These are phyloP conservation scores for Leccinum variicolor DNA, from an alignment of 768 basidiomycete species.

Conservation along the genomic window DNA sequence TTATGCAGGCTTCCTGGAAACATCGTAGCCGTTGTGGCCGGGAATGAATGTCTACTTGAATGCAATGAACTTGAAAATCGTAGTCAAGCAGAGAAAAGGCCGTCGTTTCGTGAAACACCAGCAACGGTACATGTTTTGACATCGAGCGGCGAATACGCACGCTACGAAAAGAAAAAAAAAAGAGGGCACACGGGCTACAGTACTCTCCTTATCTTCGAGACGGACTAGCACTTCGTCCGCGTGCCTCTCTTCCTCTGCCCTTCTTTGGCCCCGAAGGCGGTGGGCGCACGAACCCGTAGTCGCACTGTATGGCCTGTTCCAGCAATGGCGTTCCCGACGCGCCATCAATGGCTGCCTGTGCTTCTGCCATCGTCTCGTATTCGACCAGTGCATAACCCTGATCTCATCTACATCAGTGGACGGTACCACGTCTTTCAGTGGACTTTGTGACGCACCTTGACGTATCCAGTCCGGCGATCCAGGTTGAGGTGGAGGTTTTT, in stretches of 20 bases:
- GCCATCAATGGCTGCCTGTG: slow-evolving; percentile 89
- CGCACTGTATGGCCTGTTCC: slow-evolving; percentile 85
- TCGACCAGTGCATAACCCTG: slow-evolving; percentile 98
- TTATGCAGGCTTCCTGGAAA: slow-evolving; percentile 4
- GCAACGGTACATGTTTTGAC: slow-evolving; percentile 3
- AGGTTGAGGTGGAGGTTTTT: slow-evolving; percentile 97
- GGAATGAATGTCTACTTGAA: slow-evolving; percentile 9
- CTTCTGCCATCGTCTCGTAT: slow-evolving; percentile 93
- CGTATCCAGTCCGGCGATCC: slow-evolving; percentile 96
- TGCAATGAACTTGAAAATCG: not conserved
- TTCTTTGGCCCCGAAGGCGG: slow-evolving; percentile 79
- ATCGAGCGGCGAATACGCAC: not conserved
- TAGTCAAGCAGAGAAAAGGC: slow-evolving; percentile 4
- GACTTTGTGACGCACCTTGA: slow-evolving; percentile 63
- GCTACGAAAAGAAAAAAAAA: not conserved
- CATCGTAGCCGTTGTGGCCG: slow-evolving; percentile 2
- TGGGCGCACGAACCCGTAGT: slow-evolving; percentile 90
- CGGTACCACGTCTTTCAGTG: not conserved
- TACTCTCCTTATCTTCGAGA: slow-evolving; percentile 44
- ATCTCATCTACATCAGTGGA: not conserved
- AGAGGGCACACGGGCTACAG: slow-evolving; percentile 1
- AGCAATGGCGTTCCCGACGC: slow-evolving; percentile 80
- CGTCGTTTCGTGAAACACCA: not conserved
- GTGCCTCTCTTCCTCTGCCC: slow-evolving; percentile 58
- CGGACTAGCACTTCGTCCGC: slow-evolving; percentile 79